These are phyloP conservation scores for Carallia pectinifolia DNA, from an alignment of 345 rosid genomes.

Conservation along the genomic window DNA sequence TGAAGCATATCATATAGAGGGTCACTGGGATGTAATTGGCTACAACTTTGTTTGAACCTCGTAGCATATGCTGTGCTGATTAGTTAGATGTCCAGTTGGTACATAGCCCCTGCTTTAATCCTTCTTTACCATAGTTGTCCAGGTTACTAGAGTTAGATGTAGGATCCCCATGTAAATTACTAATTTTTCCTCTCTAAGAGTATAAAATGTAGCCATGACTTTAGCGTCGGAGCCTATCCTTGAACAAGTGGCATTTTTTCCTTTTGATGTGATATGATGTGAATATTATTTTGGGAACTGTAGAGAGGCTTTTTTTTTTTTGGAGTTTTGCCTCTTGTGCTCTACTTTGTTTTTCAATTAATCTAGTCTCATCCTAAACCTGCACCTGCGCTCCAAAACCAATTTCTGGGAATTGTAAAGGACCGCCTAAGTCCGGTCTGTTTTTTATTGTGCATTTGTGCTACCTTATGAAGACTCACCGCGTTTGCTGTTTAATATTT, in stretches of 20 bases:
- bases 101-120: slow-evolving; percentile 20
- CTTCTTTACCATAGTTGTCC: slow-evolving; percentile 18
- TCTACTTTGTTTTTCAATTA: too few species aligned
- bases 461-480: too few species aligned
- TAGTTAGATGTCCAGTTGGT: slow-evolving; percentile 32
- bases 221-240: background rate
- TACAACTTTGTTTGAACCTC: slow-evolving; percentile 7
- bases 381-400: too few species aligned
- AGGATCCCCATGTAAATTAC: slow-evolving; percentile 40
- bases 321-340: too few species aligned
- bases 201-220: slow-evolving; percentile 1
- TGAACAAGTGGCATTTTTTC: background rate
- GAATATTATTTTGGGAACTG: background rate
- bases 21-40: slow-evolving; percentile 39
- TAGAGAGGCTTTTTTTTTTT: too few species aligned
- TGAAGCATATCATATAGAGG: slow-evolving; percentile 11
- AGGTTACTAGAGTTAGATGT: slow-evolving; percentile 37
- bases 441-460: too few species aligned
- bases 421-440: too few species aligned
- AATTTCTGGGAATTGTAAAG: too few species aligned
- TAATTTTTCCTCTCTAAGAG: slow-evolving; percentile 4
- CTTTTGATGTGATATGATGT: background rate
- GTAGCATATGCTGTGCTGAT: slow-evolving; percentile 32
- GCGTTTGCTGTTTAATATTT: too few species aligned
- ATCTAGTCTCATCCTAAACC: too few species aligned